Conservation (phyloP, 805 yeast species). For the Lipomyces sp. region DNA sequence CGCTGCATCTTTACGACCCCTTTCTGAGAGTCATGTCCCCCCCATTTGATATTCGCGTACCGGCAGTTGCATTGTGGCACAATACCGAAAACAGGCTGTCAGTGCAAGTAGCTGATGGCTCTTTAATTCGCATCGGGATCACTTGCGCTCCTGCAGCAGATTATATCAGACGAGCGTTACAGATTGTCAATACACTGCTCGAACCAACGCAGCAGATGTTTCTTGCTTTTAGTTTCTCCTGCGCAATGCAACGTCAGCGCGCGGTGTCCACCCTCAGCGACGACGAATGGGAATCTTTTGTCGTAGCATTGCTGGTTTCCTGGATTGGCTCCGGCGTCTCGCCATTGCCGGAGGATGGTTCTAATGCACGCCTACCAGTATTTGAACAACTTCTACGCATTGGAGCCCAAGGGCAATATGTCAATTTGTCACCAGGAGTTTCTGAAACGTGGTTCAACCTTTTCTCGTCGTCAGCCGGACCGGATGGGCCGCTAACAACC, state of each 20-base stretch:
- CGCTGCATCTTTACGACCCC: conserved; percentile 51
- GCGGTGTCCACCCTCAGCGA: background rate
- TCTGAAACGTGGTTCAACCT: conserved; percentile 5
- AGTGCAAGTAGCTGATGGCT: conserved; percentile 1
- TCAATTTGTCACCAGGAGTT: background rate
- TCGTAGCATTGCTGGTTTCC: conserved; percentile 17
- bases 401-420: background rate
- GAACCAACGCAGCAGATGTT: conserved; percentile 6
- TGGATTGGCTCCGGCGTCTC: conserved; percentile 23
- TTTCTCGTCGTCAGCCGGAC: background rate
- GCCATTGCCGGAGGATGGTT: background rate
- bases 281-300: conserved; percentile 26
- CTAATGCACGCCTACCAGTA: background rate
- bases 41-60: background rate
- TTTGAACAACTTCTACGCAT: background rate
- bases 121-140: conserved; percentile 9
- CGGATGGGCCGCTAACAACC: background rate
- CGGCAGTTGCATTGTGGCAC: background rate
- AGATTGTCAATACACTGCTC: conserved; percentile 8
- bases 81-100: background rate
- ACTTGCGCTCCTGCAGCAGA: conserved; percentile 3
- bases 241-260: conserved; percentile 7
- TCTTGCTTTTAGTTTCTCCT: conserved; percentile 8
- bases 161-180: conserved; percentile 2
- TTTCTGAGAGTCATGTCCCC: conserved; percentile 50